These are phyloP conservation scores for Ophioceras dolichostomum DNA, from an alignment of 2,329 filamentous ascomycete species.

Conservation along the genomic window DNA sequence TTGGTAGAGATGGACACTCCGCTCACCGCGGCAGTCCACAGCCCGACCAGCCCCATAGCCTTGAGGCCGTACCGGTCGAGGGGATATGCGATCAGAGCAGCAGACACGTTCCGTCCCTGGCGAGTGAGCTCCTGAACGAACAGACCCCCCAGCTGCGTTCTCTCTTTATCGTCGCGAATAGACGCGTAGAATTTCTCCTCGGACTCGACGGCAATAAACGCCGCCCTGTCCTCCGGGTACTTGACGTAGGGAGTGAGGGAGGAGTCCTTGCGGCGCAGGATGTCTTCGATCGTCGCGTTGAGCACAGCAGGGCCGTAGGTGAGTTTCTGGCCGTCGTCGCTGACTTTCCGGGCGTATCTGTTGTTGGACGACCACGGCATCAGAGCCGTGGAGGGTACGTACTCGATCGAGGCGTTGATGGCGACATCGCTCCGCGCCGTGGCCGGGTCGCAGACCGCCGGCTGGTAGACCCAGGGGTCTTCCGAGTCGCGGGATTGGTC, in stretches of 20 bases:
- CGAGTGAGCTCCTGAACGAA: constrained; percentile 56
- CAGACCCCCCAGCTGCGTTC: constrained; percentile 63
- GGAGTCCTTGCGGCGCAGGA: background rate
- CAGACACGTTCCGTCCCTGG: too few relatives aligned
- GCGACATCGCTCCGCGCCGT: too few relatives aligned
- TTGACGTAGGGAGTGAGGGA: background rate
- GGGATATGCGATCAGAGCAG: constrained; percentile 46
- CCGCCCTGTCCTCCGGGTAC: constrained; percentile 13
- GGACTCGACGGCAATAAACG: constrained; percentile 44
- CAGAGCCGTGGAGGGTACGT: too few relatives aligned
- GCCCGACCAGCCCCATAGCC: constrained; percentile 51
- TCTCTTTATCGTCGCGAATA: constrained; percentile 48
- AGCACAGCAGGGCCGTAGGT: background rate
- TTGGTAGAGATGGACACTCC: constrained; percentile 58
- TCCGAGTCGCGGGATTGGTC: too few relatives aligned
- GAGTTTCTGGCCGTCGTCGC: background rate
- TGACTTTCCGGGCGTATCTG: too few relatives aligned
- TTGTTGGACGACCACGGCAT: too few relatives aligned
- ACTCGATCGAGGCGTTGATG: constrained; percentile 16
- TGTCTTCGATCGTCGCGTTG: background rate
- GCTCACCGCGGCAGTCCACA: constrained; percentile 50
- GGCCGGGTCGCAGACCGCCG: background rate
- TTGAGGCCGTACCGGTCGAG: constrained; percentile 54
- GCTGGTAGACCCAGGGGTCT: constrained; percentile 14
- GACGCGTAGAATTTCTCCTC: constrained; percentile 57